A percentile compares a stretch with the other conserved stretches of the same genome.
phyloP scores from a whole-genome alignment of 2,329 filamentous ascomycete genomes.

The Colletotrichum graminicola region DNA sequence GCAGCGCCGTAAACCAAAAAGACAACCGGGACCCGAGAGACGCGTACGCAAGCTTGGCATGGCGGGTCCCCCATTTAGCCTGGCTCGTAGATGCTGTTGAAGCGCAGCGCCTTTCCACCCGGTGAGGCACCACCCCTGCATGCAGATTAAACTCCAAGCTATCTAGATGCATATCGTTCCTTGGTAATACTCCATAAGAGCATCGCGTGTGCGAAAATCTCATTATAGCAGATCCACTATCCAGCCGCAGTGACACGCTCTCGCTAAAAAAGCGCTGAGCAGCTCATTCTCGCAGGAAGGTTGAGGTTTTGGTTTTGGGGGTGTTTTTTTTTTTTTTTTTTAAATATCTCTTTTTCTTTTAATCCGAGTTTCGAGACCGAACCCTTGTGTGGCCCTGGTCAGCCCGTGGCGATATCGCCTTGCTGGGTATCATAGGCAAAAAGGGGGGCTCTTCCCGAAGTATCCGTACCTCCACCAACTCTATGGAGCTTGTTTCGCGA shows the following conservation, averaged over 20 bases:
- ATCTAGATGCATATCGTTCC: neutral
- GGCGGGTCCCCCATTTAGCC: slow-evolving; percentile 2
- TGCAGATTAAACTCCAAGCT: slow-evolving; percentile 1
- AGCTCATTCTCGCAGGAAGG: neutral
- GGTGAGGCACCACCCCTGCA: neutral
- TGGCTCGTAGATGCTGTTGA: slow-evolving; percentile 6
- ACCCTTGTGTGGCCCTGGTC: neutral
- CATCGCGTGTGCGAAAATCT: slow-evolving; percentile 7
- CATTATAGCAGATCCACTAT: neutral
- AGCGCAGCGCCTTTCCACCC: neutral
- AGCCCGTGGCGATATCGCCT: slow-evolving; percentile 18
- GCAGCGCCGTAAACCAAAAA: neutral
- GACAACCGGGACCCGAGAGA: slow-evolving; percentile 22
- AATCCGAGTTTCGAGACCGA: neutral
- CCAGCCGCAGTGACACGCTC: slow-evolving; percentile 8
- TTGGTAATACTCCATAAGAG: neutral
- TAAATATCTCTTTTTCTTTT: neutral
- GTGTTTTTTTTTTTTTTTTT: neutral
- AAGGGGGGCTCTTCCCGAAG: slow-evolving; percentile 8
- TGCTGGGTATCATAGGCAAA: slow-evolving; percentile 9
- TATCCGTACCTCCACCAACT: slow-evolving; percentile 30
- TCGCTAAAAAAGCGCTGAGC: neutral
- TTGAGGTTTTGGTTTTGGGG: neutral
- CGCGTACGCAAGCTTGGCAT: slow-evolving; percentile 26
- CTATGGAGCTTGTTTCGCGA: slow-evolving; percentile 18